A percentile compares a stretch with the other conserved stretches of the same genome.
Conservation (phyloP, 2,329 filamentous ascomycete genomes). For the Xylaria multiplex region DNA sequence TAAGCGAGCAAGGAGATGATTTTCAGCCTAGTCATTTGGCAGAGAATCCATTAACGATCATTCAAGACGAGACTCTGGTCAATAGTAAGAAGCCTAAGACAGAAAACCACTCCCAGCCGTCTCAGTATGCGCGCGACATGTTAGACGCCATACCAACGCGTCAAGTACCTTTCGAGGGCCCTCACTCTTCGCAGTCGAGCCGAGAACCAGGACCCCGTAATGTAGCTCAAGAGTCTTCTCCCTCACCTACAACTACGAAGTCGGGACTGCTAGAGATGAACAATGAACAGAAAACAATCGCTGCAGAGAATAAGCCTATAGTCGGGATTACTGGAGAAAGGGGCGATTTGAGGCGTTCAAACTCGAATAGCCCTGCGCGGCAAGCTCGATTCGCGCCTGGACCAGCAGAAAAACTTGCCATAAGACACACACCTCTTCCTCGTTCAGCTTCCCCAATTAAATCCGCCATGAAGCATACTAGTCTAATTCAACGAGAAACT, state of each 20-base stretch:
- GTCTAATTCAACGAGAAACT: slow-evolving; percentile 60
- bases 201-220: slow-evolving; percentile 15
- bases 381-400: slow-evolving; percentile 73
- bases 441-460: slow-evolving; percentile 80
- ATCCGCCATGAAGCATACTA: slow-evolving; percentile 76
- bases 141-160: slow-evolving; percentile 52
- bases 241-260: slow-evolving; percentile 14
- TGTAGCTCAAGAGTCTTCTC: slow-evolving; percentile 23
- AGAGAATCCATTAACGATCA: slow-evolving; percentile 56
- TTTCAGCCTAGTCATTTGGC: slow-evolving; percentile 33
- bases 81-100: slow-evolving; percentile 46
- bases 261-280: slow-evolving; percentile 27
- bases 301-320: slow-evolving; percentile 43
- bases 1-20: slow-evolving; percentile 8
- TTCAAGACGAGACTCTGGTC: slow-evolving; percentile 58
- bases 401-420: slow-evolving; percentile 61
- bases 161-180: slow-evolving; percentile 43
- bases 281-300: slow-evolving; percentile 32
- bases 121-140: slow-evolving; percentile 45
- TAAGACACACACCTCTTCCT: slow-evolving; percentile 74
- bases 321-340: slow-evolving; percentile 38
- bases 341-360: slow-evolving; percentile 49
- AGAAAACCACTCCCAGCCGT: slow-evolving; percentile 25
- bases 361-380: slow-evolving; percentile 71
- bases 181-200: slow-evolving; percentile 29